phyloP scores from a whole-genome alignment of 2,329 filamentous ascomycete species.

The Curvularia sp. region DNA sequence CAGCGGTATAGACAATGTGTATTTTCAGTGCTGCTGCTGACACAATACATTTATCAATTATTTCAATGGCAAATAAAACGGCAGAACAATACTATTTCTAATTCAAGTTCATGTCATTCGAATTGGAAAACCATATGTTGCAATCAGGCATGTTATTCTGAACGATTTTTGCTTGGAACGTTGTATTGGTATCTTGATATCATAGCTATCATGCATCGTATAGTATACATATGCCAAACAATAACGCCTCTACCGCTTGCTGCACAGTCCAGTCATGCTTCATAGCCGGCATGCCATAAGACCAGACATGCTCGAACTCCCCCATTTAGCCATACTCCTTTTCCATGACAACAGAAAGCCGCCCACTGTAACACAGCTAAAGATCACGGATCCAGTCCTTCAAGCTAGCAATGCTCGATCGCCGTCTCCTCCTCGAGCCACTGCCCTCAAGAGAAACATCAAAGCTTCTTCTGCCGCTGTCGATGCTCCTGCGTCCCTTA shows the following conservation, averaged over 20 bases:
- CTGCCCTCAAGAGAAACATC: conserved; percentile 14
- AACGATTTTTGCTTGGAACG: background rate
- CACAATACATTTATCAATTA: too few species aligned
- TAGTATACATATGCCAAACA: background rate
- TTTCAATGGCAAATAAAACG: too few species aligned
- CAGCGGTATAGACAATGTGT: background rate
- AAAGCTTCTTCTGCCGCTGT: conserved; percentile 17
- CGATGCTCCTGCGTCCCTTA: conserved; percentile 19
- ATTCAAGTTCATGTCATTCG: too few species aligned
- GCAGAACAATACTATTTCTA: too few species aligned
- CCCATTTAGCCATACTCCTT: background rate
- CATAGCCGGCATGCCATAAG: background rate
- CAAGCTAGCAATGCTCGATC: conserved; percentile 21
- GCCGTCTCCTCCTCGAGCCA: conserved; percentile 10
- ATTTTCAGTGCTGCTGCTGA: too few species aligned
- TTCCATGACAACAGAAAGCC: too few species aligned
- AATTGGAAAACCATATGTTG: background rate
- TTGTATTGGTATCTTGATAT: conserved; percentile 1
- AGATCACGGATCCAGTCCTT: conserved; percentile 24
- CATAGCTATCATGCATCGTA: background rate
- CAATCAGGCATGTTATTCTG: background rate
- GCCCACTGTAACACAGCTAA: background rate
- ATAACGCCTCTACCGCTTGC: background rate
- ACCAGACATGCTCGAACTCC: background rate
- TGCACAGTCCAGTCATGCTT: background rate